A percentile compares a stretch with the other conserved stretches of the same genome.
Conservation (phyloP, 2,329 filamentous ascomycete species). For the Neopestalotiopsis sp. region DNA sequence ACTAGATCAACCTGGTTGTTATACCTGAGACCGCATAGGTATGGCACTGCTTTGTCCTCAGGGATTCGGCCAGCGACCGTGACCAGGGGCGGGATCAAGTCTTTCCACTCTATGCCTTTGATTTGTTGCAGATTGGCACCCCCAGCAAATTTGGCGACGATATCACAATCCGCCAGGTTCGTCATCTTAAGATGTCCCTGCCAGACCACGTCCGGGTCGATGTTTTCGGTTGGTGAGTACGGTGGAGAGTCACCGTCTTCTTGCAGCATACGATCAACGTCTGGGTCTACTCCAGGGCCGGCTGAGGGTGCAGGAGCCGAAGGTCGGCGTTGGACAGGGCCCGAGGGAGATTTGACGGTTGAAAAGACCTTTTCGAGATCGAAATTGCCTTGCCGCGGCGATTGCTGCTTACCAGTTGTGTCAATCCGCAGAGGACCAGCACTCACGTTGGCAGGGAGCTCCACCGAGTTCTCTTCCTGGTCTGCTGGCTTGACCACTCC, state of each 20-base stretch:
- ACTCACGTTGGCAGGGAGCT: conserved; percentile 30
- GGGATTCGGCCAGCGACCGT: conserved; percentile 81
- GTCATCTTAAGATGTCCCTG: conserved; percentile 78
- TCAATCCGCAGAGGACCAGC: conserved; percentile 48
- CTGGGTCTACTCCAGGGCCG: conserved; percentile 76
- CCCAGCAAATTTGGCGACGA: conserved; percentile 81
- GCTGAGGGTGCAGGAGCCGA: conserved; percentile 52
- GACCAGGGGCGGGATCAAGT: conserved; percentile 73
- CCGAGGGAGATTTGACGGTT: conserved; percentile 76
- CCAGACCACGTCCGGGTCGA: conserved; percentile 78
- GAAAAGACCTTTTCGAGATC: conserved; percentile 88
- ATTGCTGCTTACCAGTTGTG: conserved; percentile 47
- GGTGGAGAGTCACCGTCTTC: conserved; percentile 81
- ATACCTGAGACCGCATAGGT: conserved; percentile 85
- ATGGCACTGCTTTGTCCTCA: conserved; percentile 83
- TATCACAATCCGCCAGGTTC: conserved; percentile 75
- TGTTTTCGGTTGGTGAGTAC: conserved; percentile 80
- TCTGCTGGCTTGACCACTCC: conserved; percentile 23
- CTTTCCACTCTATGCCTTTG: conserved; percentile 65
- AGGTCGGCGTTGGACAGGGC: conserved; percentile 50
- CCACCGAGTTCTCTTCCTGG: conserved; percentile 27
- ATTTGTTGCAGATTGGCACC: conserved; percentile 76
- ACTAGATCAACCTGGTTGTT: conserved; percentile 83
- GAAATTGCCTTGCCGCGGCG: conserved; percentile 66
- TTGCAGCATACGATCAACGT: conserved; percentile 87